Conservation (phyloP, 805 yeast genomes). For the Candida anglica region DNA sequence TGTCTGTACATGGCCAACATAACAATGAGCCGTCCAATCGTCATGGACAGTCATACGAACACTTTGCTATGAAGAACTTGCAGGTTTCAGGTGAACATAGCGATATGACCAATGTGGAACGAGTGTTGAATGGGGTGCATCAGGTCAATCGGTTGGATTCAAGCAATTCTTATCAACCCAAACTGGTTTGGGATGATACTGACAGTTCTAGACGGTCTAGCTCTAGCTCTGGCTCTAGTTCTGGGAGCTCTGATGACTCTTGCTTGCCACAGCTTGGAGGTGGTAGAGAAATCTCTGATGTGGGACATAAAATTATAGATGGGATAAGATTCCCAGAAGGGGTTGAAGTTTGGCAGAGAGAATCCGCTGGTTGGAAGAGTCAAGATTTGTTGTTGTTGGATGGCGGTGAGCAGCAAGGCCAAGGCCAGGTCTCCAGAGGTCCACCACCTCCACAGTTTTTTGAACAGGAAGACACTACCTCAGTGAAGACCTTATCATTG, state of each 20-base stretch:
- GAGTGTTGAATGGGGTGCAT: slow-evolving; percentile 33
- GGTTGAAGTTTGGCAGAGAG: too few relatives aligned
- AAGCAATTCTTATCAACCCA: slow-evolving; percentile 33
- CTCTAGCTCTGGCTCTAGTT: too few relatives aligned
- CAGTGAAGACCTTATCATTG: slow-evolving; percentile 10
- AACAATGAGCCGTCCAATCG: slow-evolving; percentile 12
- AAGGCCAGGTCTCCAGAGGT: slow-evolving; percentile 1
- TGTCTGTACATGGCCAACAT: slow-evolving; percentile 19
- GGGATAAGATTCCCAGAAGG: slow-evolving; percentile 32
- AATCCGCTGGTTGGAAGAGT: too few relatives aligned
- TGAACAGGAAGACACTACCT: slow-evolving; percentile 1
- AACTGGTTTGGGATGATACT: slow-evolving; percentile 19
- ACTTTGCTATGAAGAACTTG: slow-evolving; percentile 17
- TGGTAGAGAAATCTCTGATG: background rate
- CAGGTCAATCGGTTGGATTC: slow-evolving; percentile 22
- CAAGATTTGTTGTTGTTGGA: slow-evolving; percentile 11
- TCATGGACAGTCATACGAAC: too few relatives aligned
- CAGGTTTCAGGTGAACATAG: slow-evolving; percentile 11
- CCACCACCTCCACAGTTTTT: slow-evolving; percentile 3
- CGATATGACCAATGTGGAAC: slow-evolving; percentile 15
- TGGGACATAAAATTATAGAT: slow-evolving; percentile 12
- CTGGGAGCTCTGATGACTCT: background rate
- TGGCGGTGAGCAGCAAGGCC: background rate
- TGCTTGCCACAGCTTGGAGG: background rate
- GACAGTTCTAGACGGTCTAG: too few relatives aligned